Percentiles rank a stretch among this genome's conserved stretches.
phyloP scores from a whole-genome alignment of 495 filamentous ascomycete genomes.

The Poronia punctata region DNA sequence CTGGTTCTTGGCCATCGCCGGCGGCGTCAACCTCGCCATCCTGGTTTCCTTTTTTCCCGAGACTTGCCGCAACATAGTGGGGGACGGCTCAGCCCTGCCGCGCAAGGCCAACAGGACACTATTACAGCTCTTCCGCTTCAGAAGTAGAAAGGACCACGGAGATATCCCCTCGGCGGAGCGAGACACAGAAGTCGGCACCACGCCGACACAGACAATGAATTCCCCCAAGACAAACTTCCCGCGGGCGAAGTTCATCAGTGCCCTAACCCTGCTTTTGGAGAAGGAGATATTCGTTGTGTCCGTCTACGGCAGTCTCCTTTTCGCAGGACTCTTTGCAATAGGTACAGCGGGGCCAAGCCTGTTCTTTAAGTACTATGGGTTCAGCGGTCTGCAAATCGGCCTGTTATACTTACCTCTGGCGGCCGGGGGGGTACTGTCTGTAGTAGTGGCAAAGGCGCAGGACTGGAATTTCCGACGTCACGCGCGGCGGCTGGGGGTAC shows the following conservation, averaged over 20 bases:
- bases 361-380: slow-evolving; percentile 47
- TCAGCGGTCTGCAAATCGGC: slow-evolving; percentile 52
- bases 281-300: slow-evolving; percentile 54
- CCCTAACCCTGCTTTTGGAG: slow-evolving; percentile 52
- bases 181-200: slow-evolving; percentile 14
- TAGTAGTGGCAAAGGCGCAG: slow-evolving; percentile 47
- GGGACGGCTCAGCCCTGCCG: slow-evolving; percentile 52
- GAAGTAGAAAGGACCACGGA: slow-evolving; percentile 28
- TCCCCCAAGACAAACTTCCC: slow-evolving; percentile 27
- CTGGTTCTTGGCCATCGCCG: slow-evolving; percentile 56
- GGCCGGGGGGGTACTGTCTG: slow-evolving; percentile 51
- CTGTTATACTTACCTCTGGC: slow-evolving; percentile 48
- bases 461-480: slow-evolving; percentile 47
- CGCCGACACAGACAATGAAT: slow-evolving; percentile 7
- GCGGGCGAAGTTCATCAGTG: slow-evolving; percentile 51
- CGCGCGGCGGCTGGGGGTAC: slow-evolving; percentile 34
- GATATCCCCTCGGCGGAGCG: slow-evolving; percentile 50
- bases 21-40: slow-evolving; percentile 32
- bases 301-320: slow-evolving; percentile 48
- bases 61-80: slow-evolving; percentile 57
- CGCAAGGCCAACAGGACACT: slow-evolving; percentile 30
- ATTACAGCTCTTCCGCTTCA: slow-evolving; percentile 25
- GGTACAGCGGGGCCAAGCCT: slow-evolving; percentile 34
- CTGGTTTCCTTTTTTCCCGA: slow-evolving; percentile 52
- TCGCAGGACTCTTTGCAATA: slow-evolving; percentile 50